phyloP scores from a whole-genome alignment of 163 green algal genomes.

The Trebouxia gelatinosa region DNA sequence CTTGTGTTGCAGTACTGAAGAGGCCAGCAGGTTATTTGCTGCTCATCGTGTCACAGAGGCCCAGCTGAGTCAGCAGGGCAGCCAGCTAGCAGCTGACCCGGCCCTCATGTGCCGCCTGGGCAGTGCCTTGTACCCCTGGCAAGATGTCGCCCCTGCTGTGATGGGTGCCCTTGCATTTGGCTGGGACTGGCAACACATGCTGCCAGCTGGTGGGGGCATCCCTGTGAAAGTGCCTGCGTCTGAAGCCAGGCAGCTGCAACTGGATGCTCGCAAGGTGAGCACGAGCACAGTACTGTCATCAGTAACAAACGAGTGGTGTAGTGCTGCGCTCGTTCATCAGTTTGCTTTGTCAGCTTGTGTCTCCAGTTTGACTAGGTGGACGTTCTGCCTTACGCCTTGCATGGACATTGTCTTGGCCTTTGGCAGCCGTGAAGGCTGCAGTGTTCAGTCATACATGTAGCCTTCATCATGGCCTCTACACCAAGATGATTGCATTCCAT shows the following conservation, averaged over 20 bases:
- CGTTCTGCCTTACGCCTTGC: too few species aligned
- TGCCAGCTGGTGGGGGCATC: constrained; percentile 21
- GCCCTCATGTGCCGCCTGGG: constrained; percentile 59
- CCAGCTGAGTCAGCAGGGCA: constrained; percentile 33
- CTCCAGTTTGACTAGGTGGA: too few species aligned
- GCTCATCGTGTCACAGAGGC: constrained; percentile 15
- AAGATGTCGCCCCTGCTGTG: constrained; percentile 52
- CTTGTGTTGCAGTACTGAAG: constrained; percentile 27
- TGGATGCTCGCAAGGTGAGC: background rate
- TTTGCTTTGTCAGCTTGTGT: too few species aligned
- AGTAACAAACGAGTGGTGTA: too few species aligned
- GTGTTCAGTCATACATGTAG: too few species aligned
- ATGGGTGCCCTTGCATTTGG: constrained; percentile 65
- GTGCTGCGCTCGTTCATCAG: too few species aligned
- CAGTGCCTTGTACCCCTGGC: constrained; percentile 57
- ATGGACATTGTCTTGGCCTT: too few species aligned
- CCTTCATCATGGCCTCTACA: too few species aligned
- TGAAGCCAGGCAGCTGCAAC: background rate
- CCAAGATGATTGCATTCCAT: too few species aligned
- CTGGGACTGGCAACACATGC: constrained; percentile 42
- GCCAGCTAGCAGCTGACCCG: constrained; percentile 34
- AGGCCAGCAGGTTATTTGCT: constrained; percentile 26
- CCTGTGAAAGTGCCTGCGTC: background rate
- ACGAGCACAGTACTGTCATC: too few species aligned
- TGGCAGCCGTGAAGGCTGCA: too few species aligned